phyloP scores from a whole-genome alignment of 1,284 basidiomycete genomes.

The Sporisorium exsertum region DNA sequence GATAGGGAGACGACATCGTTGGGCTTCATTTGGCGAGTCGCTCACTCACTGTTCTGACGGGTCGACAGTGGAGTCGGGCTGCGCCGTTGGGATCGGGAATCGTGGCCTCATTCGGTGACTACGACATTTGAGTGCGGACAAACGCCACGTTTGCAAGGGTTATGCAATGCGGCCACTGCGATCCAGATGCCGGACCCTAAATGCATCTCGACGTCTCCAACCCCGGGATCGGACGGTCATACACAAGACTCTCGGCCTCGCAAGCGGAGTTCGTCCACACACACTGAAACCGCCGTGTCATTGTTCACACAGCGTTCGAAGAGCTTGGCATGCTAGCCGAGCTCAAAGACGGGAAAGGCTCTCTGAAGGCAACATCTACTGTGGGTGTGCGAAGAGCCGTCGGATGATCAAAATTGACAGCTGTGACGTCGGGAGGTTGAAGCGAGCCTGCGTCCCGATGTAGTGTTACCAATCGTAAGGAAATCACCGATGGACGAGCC shows the following conservation, averaged over 20 bases:
- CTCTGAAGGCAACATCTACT: constrained; percentile 6
- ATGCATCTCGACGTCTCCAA: constrained; percentile 1
- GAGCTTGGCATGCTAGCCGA: background rate
- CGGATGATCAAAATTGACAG: constrained; percentile 18
- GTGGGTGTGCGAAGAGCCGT: constrained; percentile 5
- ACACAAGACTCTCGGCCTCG: background rate
- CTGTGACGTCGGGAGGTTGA: constrained; percentile 20
- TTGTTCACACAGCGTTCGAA: background rate
- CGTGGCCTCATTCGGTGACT: background rate
- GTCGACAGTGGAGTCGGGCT: background rate
- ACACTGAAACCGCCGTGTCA: too few relatives aligned
- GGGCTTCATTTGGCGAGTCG: background rate
- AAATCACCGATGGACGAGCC: background rate
- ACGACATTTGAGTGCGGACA: background rate
- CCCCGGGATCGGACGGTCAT: background rate
- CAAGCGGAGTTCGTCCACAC: background rate
- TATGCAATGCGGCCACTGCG: constrained; percentile 6
- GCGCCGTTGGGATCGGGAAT: too few relatives aligned
- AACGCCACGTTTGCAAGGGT: constrained; percentile 9
- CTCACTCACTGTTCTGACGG: background rate
- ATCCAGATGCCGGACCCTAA: constrained; percentile 7
- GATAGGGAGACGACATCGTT: background rate
- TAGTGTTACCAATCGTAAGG: background rate
- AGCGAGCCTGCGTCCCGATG: constrained; percentile 17
- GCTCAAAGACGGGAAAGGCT: background rate